Base-by-base conservation (phyloP, 208 protist genomes). In the Borovskyia barvae region DNA sequence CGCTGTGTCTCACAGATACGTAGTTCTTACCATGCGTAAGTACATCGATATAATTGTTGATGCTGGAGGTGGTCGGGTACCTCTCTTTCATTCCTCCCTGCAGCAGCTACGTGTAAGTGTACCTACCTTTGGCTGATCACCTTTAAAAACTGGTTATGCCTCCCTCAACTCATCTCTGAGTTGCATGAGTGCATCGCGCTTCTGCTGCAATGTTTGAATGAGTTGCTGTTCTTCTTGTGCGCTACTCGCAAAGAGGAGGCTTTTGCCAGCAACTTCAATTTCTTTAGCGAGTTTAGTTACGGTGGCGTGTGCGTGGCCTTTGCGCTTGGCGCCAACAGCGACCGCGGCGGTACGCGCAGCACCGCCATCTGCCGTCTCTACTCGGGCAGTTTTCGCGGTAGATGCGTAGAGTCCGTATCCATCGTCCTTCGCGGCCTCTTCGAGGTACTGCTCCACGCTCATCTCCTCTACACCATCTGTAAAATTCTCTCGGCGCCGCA, bases 381-480 rank as follows among this genome's bases (percentile, higher is more conserved):
- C 59, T 5, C 77, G 72, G 3, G 60, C 35, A 2, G 47, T 49
- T 51, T 85, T 85, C 24, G 60, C 20, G 1, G 19, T 15, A 9
- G 60, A 42, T 7, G 29, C 36, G 60, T 59, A 67, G 17, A 67
- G 60, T 3, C 50, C 50, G 50, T 48, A 35, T 26, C 69, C 63
- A 33, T 93, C 87, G 48, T 89, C 83, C 9, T 51, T 55, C 7
- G 68, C 14, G 8, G 50, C 60, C 8, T 59, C 50, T 1, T 49
- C 40, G 5, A 67, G 60, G 43, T 46, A 67, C 28, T 48, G 50
- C 26, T 61, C 73, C 17, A 90, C 53, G 17, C 68, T 40, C 36
- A 92, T 68, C 55, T 94, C 88, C n/a, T 80, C 75, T n/a, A 91
- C 85, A 8, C 88, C 88, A 52, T 94, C 88, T 42, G 82, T 91